phyloP scores from a whole-genome alignment of 1,284 basidiomycete genomes.

The Naganishia sp. region DNA sequence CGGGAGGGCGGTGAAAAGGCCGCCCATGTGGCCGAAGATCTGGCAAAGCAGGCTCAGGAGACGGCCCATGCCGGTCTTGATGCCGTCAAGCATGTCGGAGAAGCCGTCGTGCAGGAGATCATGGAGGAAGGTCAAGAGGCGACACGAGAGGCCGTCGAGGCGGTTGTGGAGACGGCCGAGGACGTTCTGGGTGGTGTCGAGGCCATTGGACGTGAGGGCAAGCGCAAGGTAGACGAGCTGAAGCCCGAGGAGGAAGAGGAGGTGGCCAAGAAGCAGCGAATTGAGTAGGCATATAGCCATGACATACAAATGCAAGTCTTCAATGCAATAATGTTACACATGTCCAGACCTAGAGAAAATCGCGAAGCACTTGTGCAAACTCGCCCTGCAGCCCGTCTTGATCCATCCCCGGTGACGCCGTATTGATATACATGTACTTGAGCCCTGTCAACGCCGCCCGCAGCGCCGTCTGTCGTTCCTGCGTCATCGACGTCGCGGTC shows the following conservation, averaged over 20 bases:
- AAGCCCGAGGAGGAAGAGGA: conserved; percentile 22
- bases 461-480: conserved; percentile 12
- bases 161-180: conserved; percentile 27
- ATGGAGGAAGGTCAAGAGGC: conserved; percentile 34
- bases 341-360: conserved; percentile 6
- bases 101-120: conserved; percentile 24
- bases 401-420: neutral
- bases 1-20: conserved; percentile 11
- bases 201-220: conserved; percentile 29
- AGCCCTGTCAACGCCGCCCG: conserved; percentile 10
- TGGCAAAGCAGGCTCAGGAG: conserved; percentile 11
- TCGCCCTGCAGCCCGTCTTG: conserved; percentile 3
- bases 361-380: conserved; percentile 11
- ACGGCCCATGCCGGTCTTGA: conserved; percentile 20
- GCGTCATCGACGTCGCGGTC: neutral
- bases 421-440: conserved; percentile 14
- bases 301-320: neutral
- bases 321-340: neutral
- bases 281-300: neutral
- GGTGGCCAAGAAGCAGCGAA: conserved; percentile 31
- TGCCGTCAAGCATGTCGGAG: conserved; percentile 21
- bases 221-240: conserved; percentile 32
- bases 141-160: conserved; percentile 29
- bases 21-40: conserved; percentile 12
- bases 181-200: conserved; percentile 32